Conservation (phyloP, 2,329 filamentous ascomycete species). For the Cercospora sojina region DNA sequence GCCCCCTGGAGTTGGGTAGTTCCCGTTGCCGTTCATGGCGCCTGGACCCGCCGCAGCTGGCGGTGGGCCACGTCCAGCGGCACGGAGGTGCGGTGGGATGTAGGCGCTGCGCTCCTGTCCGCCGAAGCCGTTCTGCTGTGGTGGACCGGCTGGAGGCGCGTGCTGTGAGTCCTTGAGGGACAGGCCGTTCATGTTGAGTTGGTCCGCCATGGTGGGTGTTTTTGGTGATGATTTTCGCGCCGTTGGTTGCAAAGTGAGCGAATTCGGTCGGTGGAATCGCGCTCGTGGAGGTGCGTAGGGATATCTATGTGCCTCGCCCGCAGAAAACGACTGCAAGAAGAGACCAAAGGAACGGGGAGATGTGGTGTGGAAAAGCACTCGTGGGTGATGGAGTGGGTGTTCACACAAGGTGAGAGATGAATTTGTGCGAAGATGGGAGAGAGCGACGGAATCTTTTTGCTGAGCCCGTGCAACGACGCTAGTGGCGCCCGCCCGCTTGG, state of each 20-base stretch:
- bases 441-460: slow-evolving; percentile 1
- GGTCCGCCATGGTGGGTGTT: slow-evolving; percentile 64
- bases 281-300: slow-evolving; percentile 4
- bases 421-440: not conserved
- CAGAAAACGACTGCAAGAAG: slow-evolving; percentile 25
- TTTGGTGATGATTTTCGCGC: slow-evolving; percentile 13
- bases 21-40: slow-evolving; percentile 54
- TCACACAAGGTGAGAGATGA: slow-evolving; percentile 4
- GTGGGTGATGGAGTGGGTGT: slow-evolving; percentile 2
- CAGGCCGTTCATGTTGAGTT: slow-evolving; percentile 78
- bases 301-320: slow-evolving; percentile 21
- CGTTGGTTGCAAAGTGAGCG: slow-evolving; percentile 28
- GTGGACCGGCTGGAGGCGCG: slow-evolving; percentile 43
- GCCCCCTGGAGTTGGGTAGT: slow-evolving; percentile 40
- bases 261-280: slow-evolving; percentile 31
- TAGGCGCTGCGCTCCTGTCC: slow-evolving; percentile 65
- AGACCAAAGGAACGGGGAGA: slow-evolving; percentile 20
- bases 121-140: slow-evolving; percentile 48
- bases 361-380: slow-evolving; percentile 7
- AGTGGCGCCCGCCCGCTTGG: not conserved
- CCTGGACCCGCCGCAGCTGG: slow-evolving; percentile 44
- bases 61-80: slow-evolving; percentile 39
- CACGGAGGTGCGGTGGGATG: slow-evolving; percentile 81
- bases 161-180: slow-evolving; percentile 67
- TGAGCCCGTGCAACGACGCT: not conserved